A percentile compares a stretch with the other conserved stretches of the same genome.
These are phyloP conservation scores for Gossypium rotundifolium DNA, from an alignment of 345 rosid genomes.

Conservation along the genomic window DNA sequence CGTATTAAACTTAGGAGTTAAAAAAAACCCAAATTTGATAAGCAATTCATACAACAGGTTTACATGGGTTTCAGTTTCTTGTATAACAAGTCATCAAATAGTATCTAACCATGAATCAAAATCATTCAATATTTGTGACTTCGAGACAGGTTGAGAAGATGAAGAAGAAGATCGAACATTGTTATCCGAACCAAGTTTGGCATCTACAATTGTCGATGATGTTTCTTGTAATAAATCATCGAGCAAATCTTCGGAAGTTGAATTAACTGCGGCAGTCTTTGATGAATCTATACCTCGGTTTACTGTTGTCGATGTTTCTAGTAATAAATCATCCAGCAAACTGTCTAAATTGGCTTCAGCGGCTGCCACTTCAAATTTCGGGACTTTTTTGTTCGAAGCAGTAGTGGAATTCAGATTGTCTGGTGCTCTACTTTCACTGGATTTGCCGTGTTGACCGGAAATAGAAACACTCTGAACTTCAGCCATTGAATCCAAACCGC, in stretches of 20 bases:
- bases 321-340: slow-evolving; percentile 55
- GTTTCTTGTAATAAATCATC: slow-evolving; percentile 59
- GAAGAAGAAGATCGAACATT: slow-evolving; percentile 12
- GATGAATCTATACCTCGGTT: slow-evolving; percentile 13
- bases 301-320: slow-evolving; percentile 30
- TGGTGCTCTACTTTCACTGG: slow-evolving; percentile 8
- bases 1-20: neutral
- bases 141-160: slow-evolving; percentile 8
- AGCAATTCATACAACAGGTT: neutral
- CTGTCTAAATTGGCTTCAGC: slow-evolving; percentile 53
- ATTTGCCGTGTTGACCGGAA: slow-evolving; percentile 8
- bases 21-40: neutral
- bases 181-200: slow-evolving; percentile 6
- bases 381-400: slow-evolving; percentile 4
- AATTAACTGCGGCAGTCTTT: slow-evolving; percentile 8
- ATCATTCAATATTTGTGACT: neutral
- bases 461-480: slow-evolving; percentile 17
- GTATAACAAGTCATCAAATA: neutral
- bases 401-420: neutral
- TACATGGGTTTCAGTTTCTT: neutral
- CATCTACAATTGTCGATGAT: slow-evolving; percentile 22
- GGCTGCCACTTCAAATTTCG: slow-evolving; percentile 30
- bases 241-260: slow-evolving; percentile 39
- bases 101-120: slow-evolving; percentile 2
- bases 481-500: slow-evolving; percentile 16